Evolutionary conservation across 2,329 filamentous ascomycete species (phyloP).

Genomic region (Chaetomiaceae sp.): DNA sequence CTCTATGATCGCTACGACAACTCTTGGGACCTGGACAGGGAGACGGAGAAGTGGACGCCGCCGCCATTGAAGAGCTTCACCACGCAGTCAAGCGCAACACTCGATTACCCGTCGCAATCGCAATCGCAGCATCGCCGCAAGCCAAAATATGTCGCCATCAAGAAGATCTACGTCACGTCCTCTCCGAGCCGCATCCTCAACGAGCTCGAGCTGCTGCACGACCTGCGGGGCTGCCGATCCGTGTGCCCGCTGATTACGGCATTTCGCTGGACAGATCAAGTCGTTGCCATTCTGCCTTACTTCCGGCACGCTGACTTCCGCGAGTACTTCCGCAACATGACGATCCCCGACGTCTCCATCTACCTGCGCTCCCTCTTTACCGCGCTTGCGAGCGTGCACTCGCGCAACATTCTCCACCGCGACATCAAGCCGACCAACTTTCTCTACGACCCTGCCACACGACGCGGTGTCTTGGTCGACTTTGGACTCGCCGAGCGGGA

Average conservation of each 20-base stretch:
- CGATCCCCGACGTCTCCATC: slow-evolving; percentile 75
- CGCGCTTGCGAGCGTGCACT: slow-evolving; percentile 77
- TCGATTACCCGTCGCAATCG: slow-evolving; percentile 24
- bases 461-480: slow-evolving; percentile 90
- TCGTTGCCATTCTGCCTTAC: slow-evolving; percentile 90
- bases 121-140: slow-evolving; percentile 38
- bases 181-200: slow-evolving; percentile 91
- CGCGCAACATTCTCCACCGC: slow-evolving; percentile 79
- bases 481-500: slow-evolving; percentile 92
- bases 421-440: slow-evolving; percentile 99
- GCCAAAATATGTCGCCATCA: slow-evolving; percentile 86
- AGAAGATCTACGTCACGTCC: slow-evolving; percentile 99
- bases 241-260: slow-evolving; percentile 96
- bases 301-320: slow-evolving; percentile 95
- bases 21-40: slow-evolving; percentile 73
- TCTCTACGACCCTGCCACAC: slow-evolving; percentile 76
- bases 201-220: slow-evolving; percentile 88
- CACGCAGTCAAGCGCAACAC: slow-evolving; percentile 29
- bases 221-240: slow-evolving; percentile 73
- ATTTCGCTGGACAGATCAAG: slow-evolving; percentile 91
- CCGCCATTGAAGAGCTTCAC: slow-evolving; percentile 55
- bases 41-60: slow-evolving; percentile 62
- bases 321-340: slow-evolving; percentile 89
- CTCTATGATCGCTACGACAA: slow-evolving; percentile 79
- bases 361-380: slow-evolving; percentile 88